phyloP scores from a whole-genome alignment of 2,329 filamentous ascomycete species.

The Phaeosphaeriaceae sp. region DNA sequence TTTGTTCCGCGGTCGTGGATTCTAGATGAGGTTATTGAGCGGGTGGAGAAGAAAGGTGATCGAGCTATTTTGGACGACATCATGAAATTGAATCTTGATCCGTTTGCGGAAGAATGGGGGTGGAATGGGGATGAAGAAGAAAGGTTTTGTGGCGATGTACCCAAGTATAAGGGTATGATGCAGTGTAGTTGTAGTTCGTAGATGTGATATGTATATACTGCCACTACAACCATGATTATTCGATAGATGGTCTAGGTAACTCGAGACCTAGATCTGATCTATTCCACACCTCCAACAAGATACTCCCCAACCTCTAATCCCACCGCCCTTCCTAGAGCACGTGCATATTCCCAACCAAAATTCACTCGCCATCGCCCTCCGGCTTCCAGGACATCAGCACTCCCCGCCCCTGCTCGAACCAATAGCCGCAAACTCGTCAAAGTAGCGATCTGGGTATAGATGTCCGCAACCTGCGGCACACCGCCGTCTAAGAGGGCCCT shows the following conservation, averaged over 20 bases:
- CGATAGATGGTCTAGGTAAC: too few relatives aligned
- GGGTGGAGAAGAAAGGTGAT: constrained; percentile 85
- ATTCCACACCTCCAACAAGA: constrained; percentile 46
- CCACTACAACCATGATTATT: too few relatives aligned
- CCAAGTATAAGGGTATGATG: constrained; percentile 76
- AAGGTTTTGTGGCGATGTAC: constrained; percentile 85
- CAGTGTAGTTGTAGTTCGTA: constrained; percentile 93
- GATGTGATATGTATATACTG: background rate
- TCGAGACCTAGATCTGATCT: background rate
- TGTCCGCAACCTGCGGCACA: constrained; percentile 53
- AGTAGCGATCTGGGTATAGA: constrained; percentile 68
- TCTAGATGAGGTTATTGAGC: constrained; percentile 87
- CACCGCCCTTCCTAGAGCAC: constrained; percentile 72
- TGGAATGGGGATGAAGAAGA: constrained; percentile 74
- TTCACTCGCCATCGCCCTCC: constrained; percentile 79
- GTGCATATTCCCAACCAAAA: constrained; percentile 77
- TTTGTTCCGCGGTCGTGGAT: constrained; percentile 93
- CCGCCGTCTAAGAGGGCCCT: constrained; percentile 64
- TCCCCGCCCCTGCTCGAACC: constrained; percentile 65
- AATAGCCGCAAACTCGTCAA: constrained; percentile 73
- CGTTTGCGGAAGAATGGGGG: constrained; percentile 81
- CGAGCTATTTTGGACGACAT: constrained; percentile 76
- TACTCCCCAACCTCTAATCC: constrained; percentile 80
- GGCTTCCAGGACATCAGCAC: constrained; percentile 68
- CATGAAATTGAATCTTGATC: constrained; percentile 82